A percentile compares a stretch with the other conserved stretches of the same genome.
These are phyloP conservation scores for Inosperma sp. DNA, from an alignment of 768 basidiomycete species.

Conservation along the genomic window DNA sequence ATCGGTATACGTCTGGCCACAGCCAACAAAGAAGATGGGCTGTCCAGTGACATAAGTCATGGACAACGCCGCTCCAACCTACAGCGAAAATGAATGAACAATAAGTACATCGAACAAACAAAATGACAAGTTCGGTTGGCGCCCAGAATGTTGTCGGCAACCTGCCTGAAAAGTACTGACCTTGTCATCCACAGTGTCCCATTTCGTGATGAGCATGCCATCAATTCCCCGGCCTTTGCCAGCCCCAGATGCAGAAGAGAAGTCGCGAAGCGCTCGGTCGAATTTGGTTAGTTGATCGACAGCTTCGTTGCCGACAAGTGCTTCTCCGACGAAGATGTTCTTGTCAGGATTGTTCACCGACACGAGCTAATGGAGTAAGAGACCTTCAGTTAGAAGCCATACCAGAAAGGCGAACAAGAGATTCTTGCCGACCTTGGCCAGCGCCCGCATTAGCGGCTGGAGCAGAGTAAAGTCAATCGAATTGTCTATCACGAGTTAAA, in stretches of 20 bases:
- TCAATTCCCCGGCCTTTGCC: slow-evolving; percentile 89
- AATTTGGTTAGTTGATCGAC: slow-evolving; percentile 98
- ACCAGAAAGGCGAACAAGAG: neutral
- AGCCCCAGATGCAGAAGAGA: slow-evolving; percentile 66
- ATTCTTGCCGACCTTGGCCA: slow-evolving; percentile 69
- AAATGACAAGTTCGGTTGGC: neutral
- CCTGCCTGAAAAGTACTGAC: slow-evolving; percentile 37
- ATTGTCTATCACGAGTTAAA: slow-evolving; percentile 2
- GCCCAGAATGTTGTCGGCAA: neutral
- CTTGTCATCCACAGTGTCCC: slow-evolving; percentile 98
- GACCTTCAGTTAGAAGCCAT: slow-evolving; percentile 3
- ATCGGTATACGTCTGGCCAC: slow-evolving; percentile 99
- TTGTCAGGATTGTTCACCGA: slow-evolving; percentile 94
- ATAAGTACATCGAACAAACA: neutral
- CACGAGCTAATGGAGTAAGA: slow-evolving; percentile 57
- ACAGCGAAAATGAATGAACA: slow-evolving; percentile 10
- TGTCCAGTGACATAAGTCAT: slow-evolving; percentile 99
- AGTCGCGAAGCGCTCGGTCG: slow-evolving; percentile 89
- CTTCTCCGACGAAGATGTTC: slow-evolving; percentile 97
- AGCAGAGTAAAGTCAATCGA: slow-evolving; percentile 9
- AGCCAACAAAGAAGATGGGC: slow-evolving; percentile 97
- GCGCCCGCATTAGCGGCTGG: slow-evolving; percentile 92
- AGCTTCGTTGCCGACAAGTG: slow-evolving; percentile 96
- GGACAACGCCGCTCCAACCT: slow-evolving; percentile 97
- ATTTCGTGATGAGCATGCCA: slow-evolving; percentile 97